Conservation (phyloP, 345 rosid genomes). For the Draba incana region DNA sequence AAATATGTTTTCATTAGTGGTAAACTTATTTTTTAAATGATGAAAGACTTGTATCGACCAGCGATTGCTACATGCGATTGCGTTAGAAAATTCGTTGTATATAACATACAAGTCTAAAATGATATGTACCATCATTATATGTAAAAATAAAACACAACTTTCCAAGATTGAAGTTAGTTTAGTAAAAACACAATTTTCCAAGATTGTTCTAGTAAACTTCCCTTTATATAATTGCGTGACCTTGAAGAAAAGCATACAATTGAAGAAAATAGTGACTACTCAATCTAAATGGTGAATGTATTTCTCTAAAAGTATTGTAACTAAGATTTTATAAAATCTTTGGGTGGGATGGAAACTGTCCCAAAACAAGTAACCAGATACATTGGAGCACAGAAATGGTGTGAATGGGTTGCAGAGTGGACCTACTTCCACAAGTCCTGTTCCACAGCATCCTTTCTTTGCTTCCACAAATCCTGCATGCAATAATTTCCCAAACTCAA, state of each 20-base stretch:
- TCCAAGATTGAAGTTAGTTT: too few relatives aligned
- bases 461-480: slow-evolving; percentile 38
- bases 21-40: too few relatives aligned
- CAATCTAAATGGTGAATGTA: slow-evolving; percentile 12
- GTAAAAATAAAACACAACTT: too few relatives aligned
- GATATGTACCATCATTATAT: too few relatives aligned
- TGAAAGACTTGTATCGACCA: too few relatives aligned
- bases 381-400: slow-evolving; percentile 25
- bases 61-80: too few relatives aligned
- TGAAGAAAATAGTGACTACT: not conserved
- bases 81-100: too few relatives aligned
- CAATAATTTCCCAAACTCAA: not conserved
- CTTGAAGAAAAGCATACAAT: not conserved
- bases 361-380: slow-evolving; percentile 41
- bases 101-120: too few relatives aligned
- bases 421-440: slow-evolving; percentile 38
- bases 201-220: too few relatives aligned
- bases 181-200: too few relatives aligned
- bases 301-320: slow-evolving; percentile 14
- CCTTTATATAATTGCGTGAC: not conserved
- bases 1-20: too few relatives aligned
- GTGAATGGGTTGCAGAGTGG: slow-evolving; percentile 23
- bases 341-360: slow-evolving; percentile 49
- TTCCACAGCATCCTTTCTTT: slow-evolving; percentile 41
- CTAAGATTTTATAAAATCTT: slow-evolving; percentile 37